Evolutionary conservation across 2,329 filamentous ascomycete species (phyloP), one percentile per base, ranked within the genome.

Genomic region (Paecilomyces dactylethromorphus): DNA sequence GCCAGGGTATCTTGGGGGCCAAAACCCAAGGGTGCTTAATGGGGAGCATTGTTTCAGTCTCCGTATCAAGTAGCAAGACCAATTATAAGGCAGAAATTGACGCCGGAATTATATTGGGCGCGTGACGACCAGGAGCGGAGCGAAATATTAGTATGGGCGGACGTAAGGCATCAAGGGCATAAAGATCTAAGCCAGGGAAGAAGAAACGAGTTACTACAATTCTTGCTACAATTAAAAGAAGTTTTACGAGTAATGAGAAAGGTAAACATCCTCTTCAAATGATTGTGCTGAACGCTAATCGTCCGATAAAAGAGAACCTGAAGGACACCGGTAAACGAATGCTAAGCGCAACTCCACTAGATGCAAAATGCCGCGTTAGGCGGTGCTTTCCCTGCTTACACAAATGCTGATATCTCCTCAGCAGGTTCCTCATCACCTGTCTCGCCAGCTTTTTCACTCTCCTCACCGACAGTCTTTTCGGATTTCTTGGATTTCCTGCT

Each of bases 401-500:
- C 64, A 26, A 61, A 56, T 31, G 63, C 60, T 21, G 59, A 56
- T 18, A 57, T 60, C 56, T 74, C 71, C 58, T 76, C 75, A 26
- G 70, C 67, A 31, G 70, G 68, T 45, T 75, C 75, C 52, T 78
- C 76, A 58, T 79, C 76, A 13, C 74, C 75, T 54, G 70, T 69
- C 59, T 79, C 76, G 64, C 76, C 78, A 15, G 74, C 69, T 57
- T 70, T 69, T 59, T 78, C 76, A 60, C 75, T 76, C 50, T 70
- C 74, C 67, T 79, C 78, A 60, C 75, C 76, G 3, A 70, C 62
- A 15, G 69, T 68, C 63, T 75, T 77, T 56, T 76, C 74, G 8
- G 72, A 71, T 58, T 75, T 78, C 62, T 73, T 76, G 15, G 74
- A 74, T 67, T 79, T 81, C 56, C 79, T 74, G 61, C 76, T 76